Evolutionary conservation across 2,329 filamentous ascomycete genomes (phyloP), one percentile per base, ranked within the genome.

Genomic region (Coniochaeta sp.): DNA sequence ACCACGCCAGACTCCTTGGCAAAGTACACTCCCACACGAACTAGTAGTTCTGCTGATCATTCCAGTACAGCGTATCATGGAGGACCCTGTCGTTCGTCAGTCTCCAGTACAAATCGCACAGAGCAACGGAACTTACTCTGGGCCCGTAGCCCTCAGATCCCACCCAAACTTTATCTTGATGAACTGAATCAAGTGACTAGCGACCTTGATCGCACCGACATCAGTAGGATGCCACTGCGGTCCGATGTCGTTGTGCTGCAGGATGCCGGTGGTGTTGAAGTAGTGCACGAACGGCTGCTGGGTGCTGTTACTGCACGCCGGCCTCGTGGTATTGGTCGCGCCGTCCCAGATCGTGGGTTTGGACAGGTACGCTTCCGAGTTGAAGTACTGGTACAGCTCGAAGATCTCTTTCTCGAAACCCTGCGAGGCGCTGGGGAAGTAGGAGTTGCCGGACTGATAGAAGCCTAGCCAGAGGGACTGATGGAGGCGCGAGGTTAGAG

Each of bases 171-270:
- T 75, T 51, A 79, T 56, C 52, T 73, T 75, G 42, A 82, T 76
- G 62, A 75, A 85, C 63, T 81, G 76, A 56, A 77, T 74, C 48
- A 83, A 58, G 57, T 83, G 78, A 58, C 76, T 82, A 2, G 80
- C 80, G 7, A 84, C 63, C 63, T 85, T 84, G 59, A 83, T 70
- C 51, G 82, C 76, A 0, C 81, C 79, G 7, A 82, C 73, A 59
- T 85, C 81, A 0, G 79, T 84, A 0, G 78, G 80, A 59, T 85
- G 81, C 57, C 71, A 82, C 56, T 73, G 70, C 6, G 80, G 79
- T 2, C 71, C 74, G 53, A 82, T 79, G 59, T 83, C 80, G 56
- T 83, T 83, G 58, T 84, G 78, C 57, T 83, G 77, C 57, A 85
- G 60, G 42, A 84, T 78, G 1, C 80, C 80, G 9, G 73, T 78